A percentile compares a stretch with the other conserved stretches of the same genome.
Conservation (phyloP, 257 asterid genomes). For the Nicotiana knightiana region DNA sequence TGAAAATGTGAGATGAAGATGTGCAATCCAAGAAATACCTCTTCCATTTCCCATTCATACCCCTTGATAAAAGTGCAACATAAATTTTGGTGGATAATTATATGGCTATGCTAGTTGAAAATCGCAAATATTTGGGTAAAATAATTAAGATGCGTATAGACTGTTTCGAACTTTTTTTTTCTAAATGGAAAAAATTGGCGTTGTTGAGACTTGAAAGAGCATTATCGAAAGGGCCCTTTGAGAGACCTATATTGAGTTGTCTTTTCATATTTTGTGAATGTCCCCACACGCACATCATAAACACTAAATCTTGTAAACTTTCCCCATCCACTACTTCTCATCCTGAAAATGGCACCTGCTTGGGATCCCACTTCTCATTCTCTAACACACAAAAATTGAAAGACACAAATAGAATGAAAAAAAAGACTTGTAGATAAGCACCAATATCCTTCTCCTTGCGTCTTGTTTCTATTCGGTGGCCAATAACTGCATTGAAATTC, state of each 20-base stretch:
- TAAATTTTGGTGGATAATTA: not conserved
- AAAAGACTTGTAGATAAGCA: not conserved
- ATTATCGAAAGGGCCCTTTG: not conserved
- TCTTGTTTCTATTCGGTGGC: no score
- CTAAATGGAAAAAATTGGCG: no score
- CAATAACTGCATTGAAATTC: no score
- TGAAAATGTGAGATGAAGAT: no score
- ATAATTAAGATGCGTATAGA: not conserved
- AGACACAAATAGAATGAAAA: not conserved
- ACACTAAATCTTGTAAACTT: not conserved
- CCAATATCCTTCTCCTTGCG: not conserved
- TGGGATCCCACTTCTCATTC: not conserved
- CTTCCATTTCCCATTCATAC: no score
- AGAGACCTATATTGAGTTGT: not conserved
- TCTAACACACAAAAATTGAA: not conserved
- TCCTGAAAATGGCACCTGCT: constrained; percentile 2
- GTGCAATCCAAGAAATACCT: no score
- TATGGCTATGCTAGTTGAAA: not conserved
- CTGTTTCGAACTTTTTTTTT: no score
- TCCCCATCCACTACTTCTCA: constrained; percentile 13
- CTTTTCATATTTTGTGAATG: not conserved
- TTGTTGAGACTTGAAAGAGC: not conserved
- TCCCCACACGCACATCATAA: not conserved
- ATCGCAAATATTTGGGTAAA: not conserved
- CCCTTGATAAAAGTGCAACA: no score